Base-by-base conservation (phyloP, 495 filamentous ascomycete genomes). In the Penicillium cosmopolitanum region DNA sequence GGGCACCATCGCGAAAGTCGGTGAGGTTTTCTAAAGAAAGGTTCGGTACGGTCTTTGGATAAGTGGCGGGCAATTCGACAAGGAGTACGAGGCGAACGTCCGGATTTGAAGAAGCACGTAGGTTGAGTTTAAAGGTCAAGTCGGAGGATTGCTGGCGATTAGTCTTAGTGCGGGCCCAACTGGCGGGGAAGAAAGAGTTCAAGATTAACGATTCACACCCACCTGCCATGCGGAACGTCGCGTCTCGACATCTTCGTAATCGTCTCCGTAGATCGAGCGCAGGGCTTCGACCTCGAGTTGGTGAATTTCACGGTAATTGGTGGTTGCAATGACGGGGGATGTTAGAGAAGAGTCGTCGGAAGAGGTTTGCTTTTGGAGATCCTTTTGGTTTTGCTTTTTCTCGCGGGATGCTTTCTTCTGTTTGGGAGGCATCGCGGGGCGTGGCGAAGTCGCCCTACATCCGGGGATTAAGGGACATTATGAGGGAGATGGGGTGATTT, bases 241-340 rank as follows among this genome's bases (percentile, higher is more conserved):
- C 28, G 83, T 76, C 61, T 86, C 83, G 56, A 93, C 85, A 60
- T 91, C 84, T 64, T 86, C 76, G 68, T 89, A 98, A 67, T 98
- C 95, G 50, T 97, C 93, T 66, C 88, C 89, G 67, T 95, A 98
- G 42, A 98, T 97, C 5, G 96, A 91, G 55, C 88, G 81, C 50
- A 98, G 78, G 12, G 86, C 95, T 73, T 96, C 87, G 35, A 94
- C 79, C 77, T 98, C 95, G 68, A 96, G 87, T 56, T 89, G 77
- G 77, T 98, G 95, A 19, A 88, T 85, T 68, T 95, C 87, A 44
- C 87, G 82, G 73, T 97, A 96, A 66, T 95, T 85, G 15, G 89
- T 87, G 33, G 70, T 71, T 36, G 66, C 56, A 51, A 64, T 51
- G 51, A 67, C 57, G 34, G 74, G 71, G 38, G 69, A 65, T 61